A percentile compares a stretch with the other conserved stretches of the same genome.
Conservation (phyloP, 202 grass and related monocot species). For the Carex arenaria region DNA sequence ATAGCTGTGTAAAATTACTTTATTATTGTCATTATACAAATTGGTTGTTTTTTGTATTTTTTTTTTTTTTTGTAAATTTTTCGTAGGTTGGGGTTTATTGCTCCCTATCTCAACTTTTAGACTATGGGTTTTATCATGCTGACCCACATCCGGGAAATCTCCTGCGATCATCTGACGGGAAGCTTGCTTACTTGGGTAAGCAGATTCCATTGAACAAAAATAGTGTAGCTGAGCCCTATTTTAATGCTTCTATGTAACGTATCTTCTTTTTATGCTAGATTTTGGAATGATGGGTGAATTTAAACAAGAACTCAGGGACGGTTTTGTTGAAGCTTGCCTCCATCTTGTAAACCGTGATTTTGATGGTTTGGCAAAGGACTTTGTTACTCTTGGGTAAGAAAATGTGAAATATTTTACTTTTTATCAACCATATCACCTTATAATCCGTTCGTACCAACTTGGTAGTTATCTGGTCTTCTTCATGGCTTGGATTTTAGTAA, state of each 20-base stretch:
- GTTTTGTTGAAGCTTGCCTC: slow-evolving; percentile 97
- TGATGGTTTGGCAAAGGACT: slow-evolving; percentile 96
- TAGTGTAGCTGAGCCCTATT: background rate
- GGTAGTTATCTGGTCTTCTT: background rate
- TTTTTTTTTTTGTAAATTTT: slow-evolving; percentile 1
- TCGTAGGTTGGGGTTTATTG: slow-evolving; percentile 94
- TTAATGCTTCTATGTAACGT: slow-evolving; percentile 7
- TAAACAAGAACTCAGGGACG: slow-evolving; percentile 82
- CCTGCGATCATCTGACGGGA: slow-evolving; percentile 80
- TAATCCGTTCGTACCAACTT: background rate
- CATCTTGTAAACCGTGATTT: slow-evolving; percentile 99
- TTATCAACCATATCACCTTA: background rate
- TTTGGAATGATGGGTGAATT: slow-evolving; percentile 99
- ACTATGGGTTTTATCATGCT: slow-evolving; percentile 98
- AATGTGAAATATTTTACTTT: background rate
- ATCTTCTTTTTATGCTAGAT: slow-evolving; percentile 52
- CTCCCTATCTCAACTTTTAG: slow-evolving; percentile 96
- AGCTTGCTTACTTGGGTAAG: slow-evolving; percentile 89
- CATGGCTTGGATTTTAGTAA: background rate
- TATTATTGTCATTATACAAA: background rate
- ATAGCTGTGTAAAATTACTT: background rate
- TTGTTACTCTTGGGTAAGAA: slow-evolving; percentile 94
- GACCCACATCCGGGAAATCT: slow-evolving; percentile 98
- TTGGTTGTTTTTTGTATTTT: slow-evolving; percentile 1
- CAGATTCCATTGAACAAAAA: background rate